Evolutionary conservation across 1,139 yeast species (phyloP).

Genomic region (Taphrina deformans): DNA sequence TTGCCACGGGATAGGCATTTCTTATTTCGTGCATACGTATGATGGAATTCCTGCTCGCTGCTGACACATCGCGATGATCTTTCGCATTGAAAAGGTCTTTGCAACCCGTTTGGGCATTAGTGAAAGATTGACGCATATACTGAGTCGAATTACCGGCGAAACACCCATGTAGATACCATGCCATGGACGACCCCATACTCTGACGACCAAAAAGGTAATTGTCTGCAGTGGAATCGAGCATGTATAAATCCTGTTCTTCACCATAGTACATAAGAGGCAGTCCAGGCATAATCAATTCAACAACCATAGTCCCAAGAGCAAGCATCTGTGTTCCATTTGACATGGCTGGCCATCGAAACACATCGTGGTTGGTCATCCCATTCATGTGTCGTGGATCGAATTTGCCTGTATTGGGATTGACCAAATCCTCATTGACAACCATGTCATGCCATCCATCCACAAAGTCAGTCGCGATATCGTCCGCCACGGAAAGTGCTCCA

Average conservation of each 20-base stretch:
- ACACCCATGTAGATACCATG: slow-evolving; percentile 36
- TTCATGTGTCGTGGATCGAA: slow-evolving; percentile 35
- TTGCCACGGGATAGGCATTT: slow-evolving; percentile 16
- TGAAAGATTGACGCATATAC: slow-evolving; percentile 18
- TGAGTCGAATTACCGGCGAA: slow-evolving; percentile 24
- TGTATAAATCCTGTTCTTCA: slow-evolving; percentile 36
- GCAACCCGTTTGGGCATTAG: slow-evolving; percentile 31
- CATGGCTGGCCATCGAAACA: slow-evolving; percentile 36
- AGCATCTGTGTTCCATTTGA: slow-evolving; percentile 27
- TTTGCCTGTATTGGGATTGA: slow-evolving; percentile 34
- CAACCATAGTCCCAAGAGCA: slow-evolving; percentile 33
- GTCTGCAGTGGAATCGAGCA: slow-evolving; percentile 34
- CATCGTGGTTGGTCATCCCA: slow-evolving; percentile 37
- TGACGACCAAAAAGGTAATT: slow-evolving; percentile 36
- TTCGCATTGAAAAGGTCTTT: slow-evolving; percentile 30
- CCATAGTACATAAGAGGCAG: slow-evolving; percentile 34
- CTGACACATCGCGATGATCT: slow-evolving; percentile 35
- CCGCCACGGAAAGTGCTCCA: slow-evolving; percentile 25
- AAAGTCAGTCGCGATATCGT: slow-evolving; percentile 27
- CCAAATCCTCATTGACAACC: slow-evolving; percentile 33
- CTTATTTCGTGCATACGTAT: slow-evolving; percentile 29
- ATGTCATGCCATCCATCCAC: slow-evolving; percentile 34
- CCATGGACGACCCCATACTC: slow-evolving; percentile 34
- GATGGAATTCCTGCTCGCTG: slow-evolving; percentile 10
- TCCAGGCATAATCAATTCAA: slow-evolving; percentile 34